Evolutionary conservation across 768 basidiomycete species (phyloP).

Genomic region (Hydnomerulius pinastri): DNA sequence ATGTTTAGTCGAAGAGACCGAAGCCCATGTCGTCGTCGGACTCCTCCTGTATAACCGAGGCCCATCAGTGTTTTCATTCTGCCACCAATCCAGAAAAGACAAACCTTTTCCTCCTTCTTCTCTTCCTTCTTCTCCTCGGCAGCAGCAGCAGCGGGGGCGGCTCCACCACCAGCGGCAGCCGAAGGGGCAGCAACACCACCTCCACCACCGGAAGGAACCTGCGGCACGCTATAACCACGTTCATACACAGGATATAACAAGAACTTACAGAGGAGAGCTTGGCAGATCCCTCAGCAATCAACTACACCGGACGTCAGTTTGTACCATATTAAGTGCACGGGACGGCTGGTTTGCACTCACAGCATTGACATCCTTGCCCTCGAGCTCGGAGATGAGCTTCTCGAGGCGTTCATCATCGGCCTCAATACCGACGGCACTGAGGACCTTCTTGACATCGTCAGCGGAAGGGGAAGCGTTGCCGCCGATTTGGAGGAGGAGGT

Average conservation of each 20-base stretch:
- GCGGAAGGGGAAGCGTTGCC: constrained; percentile 89
- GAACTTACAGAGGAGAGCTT: constrained; percentile 89
- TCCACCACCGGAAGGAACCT: constrained; percentile 95
- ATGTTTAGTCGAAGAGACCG: constrained; percentile 89
- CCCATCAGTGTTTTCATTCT: constrained; percentile 2
- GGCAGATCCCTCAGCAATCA: constrained; percentile 89
- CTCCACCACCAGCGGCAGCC: constrained; percentile 48
- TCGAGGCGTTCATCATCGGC: constrained; percentile 79
- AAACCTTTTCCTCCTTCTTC: constrained; percentile 87
- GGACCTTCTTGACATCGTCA: constrained; percentile 84
- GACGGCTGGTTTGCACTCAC: constrained; percentile 42
- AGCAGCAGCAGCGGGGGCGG: constrained; percentile 52
- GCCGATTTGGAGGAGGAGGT: constrained; percentile 94
- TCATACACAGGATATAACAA: constrained; percentile 2
- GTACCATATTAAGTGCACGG: background rate
- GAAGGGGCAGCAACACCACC: constrained; percentile 58
- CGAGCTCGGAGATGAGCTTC: constrained; percentile 85
- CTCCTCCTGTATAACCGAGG: constrained; percentile 61
- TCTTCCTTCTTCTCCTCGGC: constrained; percentile 79
- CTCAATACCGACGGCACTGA: constrained; percentile 85
- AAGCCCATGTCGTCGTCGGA: constrained; percentile 99
- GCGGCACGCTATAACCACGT: constrained; percentile 8
- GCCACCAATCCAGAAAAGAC: constrained; percentile 21
- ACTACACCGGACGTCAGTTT: constrained; percentile 38
- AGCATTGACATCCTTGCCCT: constrained; percentile 85